Percentiles rank a stretch among this genome's conserved stretches.
These are phyloP conservation scores for Candida germanica DNA, from an alignment of 805 yeast species.

Conservation along the genomic window DNA sequence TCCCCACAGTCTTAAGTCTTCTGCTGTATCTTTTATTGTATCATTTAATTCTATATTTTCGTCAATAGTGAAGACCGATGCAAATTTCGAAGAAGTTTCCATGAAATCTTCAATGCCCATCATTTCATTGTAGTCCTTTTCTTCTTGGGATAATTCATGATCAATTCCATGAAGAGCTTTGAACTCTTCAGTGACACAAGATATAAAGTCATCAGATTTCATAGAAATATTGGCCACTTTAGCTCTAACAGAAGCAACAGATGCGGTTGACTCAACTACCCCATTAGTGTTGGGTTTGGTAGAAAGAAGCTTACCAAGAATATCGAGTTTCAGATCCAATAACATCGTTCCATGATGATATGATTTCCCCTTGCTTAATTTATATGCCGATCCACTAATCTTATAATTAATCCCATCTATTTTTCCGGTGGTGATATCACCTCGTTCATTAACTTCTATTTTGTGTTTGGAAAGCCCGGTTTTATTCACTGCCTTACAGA, in stretches of 20 bases:
- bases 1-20: slow-evolving; percentile 53
- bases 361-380: slow-evolving; percentile 74
- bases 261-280: slow-evolving; percentile 43
- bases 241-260: slow-evolving; percentile 75
- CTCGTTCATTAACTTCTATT: slow-evolving; percentile 63
- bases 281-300: slow-evolving; percentile 42
- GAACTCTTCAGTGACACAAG: slow-evolving; percentile 42
- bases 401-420: slow-evolving; percentile 40
- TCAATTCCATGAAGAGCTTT: slow-evolving; percentile 23
- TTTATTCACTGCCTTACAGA: slow-evolving; percentile 33
- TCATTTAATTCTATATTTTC: slow-evolving; percentile 26
- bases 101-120: slow-evolving; percentile 33
- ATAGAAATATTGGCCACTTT: slow-evolving; percentile 68
- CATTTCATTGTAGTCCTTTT: slow-evolving; percentile 28
- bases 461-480: slow-evolving; percentile 12
- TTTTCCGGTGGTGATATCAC: slow-evolving; percentile 63
- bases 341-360: slow-evolving; percentile 98
- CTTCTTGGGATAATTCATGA: slow-evolving; percentile 13
- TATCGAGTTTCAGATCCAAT: slow-evolving; percentile 58
- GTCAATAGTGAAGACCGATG: slow-evolving; percentile 19
- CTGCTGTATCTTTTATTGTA: slow-evolving; percentile 39
- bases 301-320: slow-evolving; percentile 57
- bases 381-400: slow-evolving; percentile 91
- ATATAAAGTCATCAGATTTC: slow-evolving; percentile 43
- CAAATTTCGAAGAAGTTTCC: slow-evolving; percentile 12